A percentile compares a stretch with the other conserved stretches of the same genome.
Conservation (phyloP, 164 flowering plant genomes). For the Nelumbo lutea region DNA sequence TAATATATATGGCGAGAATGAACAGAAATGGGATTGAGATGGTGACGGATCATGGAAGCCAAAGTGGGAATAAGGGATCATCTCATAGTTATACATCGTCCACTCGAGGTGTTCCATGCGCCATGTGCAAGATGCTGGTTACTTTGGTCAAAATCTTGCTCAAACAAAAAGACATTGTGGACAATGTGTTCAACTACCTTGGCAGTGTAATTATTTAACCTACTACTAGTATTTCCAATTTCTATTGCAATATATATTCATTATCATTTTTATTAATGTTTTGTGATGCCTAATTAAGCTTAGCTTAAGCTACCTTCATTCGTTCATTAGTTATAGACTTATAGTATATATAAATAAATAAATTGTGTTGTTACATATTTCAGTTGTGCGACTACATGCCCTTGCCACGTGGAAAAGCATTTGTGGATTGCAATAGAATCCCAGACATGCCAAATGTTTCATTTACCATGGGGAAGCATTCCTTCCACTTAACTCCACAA, state of each 20-base stretch:
- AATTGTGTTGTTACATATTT: neutral
- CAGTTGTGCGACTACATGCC: slow-evolving; percentile 69
- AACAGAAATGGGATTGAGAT: slow-evolving; percentile 37
- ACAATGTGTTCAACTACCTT: slow-evolving; percentile 36
- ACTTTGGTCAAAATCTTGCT: slow-evolving; percentile 48
- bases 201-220: neutral
- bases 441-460: slow-evolving; percentile 51
- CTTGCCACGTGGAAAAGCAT: slow-evolving; percentile 57
- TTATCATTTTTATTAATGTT: neutral
- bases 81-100: no score
- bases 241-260: no score
- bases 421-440: slow-evolving; percentile 39
- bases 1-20: no score
- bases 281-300: neutral
- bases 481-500: slow-evolving; percentile 53
- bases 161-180: slow-evolving; percentile 32
- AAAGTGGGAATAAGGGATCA: neutral
- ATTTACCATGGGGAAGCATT: slow-evolving; percentile 45
- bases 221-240: no score
- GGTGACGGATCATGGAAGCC: slow-evolving; percentile 15
- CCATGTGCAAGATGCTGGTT: slow-evolving; percentile 44
- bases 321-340: no score
- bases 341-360: no score
- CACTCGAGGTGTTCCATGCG: slow-evolving; percentile 23
- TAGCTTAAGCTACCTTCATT: no score